Evolutionary conservation across 2,329 filamentous ascomycete genomes (phyloP), one percentile per base, ranked within the genome.

Genomic region (Phialophora tarda): DNA sequence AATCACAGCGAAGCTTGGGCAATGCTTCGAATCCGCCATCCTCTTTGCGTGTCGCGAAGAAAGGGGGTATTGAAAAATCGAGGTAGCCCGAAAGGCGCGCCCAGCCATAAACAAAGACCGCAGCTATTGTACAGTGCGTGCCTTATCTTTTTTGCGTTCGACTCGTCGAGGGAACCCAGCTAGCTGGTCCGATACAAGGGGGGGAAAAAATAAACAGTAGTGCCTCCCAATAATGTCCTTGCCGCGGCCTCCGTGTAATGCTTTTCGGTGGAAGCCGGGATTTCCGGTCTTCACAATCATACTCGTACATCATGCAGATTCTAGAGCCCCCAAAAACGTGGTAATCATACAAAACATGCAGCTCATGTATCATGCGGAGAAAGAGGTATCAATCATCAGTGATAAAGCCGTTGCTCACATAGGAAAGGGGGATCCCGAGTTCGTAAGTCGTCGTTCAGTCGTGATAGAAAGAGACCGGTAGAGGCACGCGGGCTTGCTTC

Each of bases 301-400:
- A 66, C 62, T 68, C 63, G 61, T 68, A 70, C 68, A 70, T 68
- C 68, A 65, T 65, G 63, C 60, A 63, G 41, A 51, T 28, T 44
- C 17, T n/a, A n/a, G 6, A n/a, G 38, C 38, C 32, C 26, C 47
- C n/a, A n/a, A 66, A 62, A 54, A 62, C 59, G 44, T 68, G 44
- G 34, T 70, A 56, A 50, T 70, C 68, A 63, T 68, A 70, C 68
- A 70, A 62, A 53, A 55, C 53, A 30, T 55, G 53, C 28, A 55
- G 24, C 21, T 70, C 68, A 68, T 70, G 61, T 63, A 68, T 70
- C 65, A 66, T 67, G 63, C 53, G 62, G 48, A 55, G 48, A 56
- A 62, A 51, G 54, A 58, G 63, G 63, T 62, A 59, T 65, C 64
- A 64, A 59, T 67, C 68, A 65, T 67, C 58, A 54, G 14, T 30